phyloP scores from a whole-genome alignment of 257 asterid genomes.

The Salvia miltiorrhiza region DNA sequence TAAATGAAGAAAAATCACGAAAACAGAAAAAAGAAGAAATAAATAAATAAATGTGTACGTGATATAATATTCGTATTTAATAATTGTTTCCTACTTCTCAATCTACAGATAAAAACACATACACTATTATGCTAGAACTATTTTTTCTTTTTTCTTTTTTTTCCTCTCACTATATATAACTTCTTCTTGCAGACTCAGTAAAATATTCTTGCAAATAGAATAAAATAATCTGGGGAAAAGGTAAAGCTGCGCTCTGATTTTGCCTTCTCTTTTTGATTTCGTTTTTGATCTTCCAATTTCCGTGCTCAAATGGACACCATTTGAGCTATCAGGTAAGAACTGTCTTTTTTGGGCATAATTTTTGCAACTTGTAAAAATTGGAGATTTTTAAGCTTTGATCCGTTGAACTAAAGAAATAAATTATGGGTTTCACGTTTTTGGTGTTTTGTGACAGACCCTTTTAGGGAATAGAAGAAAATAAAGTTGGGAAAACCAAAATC shows the following conservation, averaged over 20 bases:
- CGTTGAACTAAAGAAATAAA: constrained; percentile 9
- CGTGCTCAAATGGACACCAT: constrained; percentile 40
- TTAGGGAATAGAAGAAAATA: background rate
- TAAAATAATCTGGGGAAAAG: constrained; percentile 27
- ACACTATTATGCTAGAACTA: too few relatives aligned
- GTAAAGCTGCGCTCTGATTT: constrained; percentile 43
- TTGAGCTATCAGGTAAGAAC: constrained; percentile 48
- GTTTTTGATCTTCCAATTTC: constrained; percentile 25
- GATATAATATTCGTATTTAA: too few relatives aligned
- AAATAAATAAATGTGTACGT: background rate
- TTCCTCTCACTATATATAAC: constrained; percentile 24
- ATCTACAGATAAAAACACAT: constrained; percentile 10
- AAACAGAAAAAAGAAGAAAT: background rate
- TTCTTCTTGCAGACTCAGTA: constrained; percentile 28
- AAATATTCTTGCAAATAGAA: constrained; percentile 28
- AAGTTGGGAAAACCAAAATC: background rate
- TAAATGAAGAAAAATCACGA: constrained; percentile 3
- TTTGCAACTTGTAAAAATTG: background rate
- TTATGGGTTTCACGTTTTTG: constrained; percentile 1
- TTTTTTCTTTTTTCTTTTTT: too few relatives aligned
- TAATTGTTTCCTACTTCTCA: background rate
- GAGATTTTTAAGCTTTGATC: constrained; percentile 31
- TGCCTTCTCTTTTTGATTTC: background rate
- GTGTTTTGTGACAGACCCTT: constrained; percentile 2
- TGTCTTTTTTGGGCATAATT: background rate